Conservation (phyloP, 495 filamentous ascomycete species). For the Aspergillus saccharolyticus region DNA sequence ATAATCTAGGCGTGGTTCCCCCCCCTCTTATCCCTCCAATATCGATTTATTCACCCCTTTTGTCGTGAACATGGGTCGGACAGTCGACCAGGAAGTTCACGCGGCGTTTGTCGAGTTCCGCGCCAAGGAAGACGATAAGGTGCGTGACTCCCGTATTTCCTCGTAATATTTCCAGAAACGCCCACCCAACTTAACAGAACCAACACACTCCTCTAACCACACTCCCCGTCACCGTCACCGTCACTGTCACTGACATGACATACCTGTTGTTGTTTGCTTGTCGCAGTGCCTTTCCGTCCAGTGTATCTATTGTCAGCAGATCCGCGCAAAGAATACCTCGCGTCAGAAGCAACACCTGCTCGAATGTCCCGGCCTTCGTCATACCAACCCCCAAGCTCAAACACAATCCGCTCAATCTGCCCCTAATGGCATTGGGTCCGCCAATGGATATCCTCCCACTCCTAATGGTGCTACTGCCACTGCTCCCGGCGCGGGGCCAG, state of each 20-base stretch:
- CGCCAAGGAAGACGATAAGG: conserved; percentile 59
- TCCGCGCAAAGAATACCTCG: conserved; percentile 54
- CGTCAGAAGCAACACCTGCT: conserved; percentile 54
- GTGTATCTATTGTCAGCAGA: conserved; percentile 56
- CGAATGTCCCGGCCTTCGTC: conserved; percentile 49
- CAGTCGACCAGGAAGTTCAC: conserved; percentile 54
- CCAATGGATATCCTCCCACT: conserved; percentile 45
- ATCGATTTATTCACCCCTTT: conserved; percentile 26
- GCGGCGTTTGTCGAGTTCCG: conserved; percentile 56
- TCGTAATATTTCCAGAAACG: conserved; percentile 42
- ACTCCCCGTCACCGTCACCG: not conserved
- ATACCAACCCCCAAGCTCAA: conserved; percentile 39
- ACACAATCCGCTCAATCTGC: conserved; percentile 34
- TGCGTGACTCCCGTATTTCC: conserved; percentile 45
- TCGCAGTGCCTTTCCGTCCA: conserved; percentile 52
- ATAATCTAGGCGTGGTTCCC: not conserved
- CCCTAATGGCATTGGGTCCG: conserved; percentile 40
- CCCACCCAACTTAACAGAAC: conserved; percentile 19
- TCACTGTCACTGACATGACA: conserved; percentile 31
- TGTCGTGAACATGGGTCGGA: conserved; percentile 47
- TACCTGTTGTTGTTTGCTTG: conserved; percentile 15
- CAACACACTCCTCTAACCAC: not conserved
- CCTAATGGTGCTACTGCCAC: conserved; percentile 38
- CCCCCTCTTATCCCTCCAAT: conserved; percentile 16
- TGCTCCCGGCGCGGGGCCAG: conserved; percentile 30